Evolutionary conservation across 2,329 filamentous ascomycete species (phyloP).

Genomic region (Fusarium nisikadoi): DNA sequence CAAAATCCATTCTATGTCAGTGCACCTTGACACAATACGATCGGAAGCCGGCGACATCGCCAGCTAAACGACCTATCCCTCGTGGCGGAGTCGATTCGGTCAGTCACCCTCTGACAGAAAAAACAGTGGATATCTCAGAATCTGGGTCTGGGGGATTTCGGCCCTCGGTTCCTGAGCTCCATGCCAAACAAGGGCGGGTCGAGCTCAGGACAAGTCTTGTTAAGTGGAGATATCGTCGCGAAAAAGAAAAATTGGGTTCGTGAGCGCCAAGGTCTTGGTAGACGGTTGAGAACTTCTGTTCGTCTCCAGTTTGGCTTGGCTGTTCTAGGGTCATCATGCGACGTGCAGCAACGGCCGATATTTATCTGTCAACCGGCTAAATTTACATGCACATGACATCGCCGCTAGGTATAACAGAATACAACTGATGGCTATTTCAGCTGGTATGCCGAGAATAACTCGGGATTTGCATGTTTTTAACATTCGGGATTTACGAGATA

Average conservation of each 20-base stretch:
- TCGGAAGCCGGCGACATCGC: neutral
- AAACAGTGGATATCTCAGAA: neutral
- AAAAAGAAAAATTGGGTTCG: neutral
- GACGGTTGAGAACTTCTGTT: neutral
- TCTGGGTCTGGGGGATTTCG: slow-evolving; percentile 16
- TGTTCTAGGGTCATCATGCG: slow-evolving; percentile 11
- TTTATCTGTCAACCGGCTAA: slow-evolving; percentile 1
- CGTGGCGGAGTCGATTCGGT: neutral
- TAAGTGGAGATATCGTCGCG: slow-evolving; percentile 7
- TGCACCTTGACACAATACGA: too few relatives aligned
- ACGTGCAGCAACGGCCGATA: neutral
- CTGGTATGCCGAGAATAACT: neutral
- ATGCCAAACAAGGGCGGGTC: neutral
- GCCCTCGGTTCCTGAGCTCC: slow-evolving; percentile 13
- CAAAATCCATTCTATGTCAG: neutral
- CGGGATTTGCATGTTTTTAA: neutral
- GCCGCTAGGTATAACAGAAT: neutral
- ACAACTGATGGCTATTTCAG: too few relatives aligned
- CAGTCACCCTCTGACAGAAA: neutral
- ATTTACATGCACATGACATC: neutral
- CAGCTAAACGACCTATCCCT: neutral
- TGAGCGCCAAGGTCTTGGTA: slow-evolving; percentile 23
- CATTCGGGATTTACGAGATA: neutral
- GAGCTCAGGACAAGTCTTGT: slow-evolving; percentile 25
- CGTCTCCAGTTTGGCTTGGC: slow-evolving; percentile 20